A percentile compares a stretch with the other conserved stretches of the same genome.
phyloP scores from a whole-genome alignment of 257 asterid genomes.

The Catharanthus roseus region DNA sequence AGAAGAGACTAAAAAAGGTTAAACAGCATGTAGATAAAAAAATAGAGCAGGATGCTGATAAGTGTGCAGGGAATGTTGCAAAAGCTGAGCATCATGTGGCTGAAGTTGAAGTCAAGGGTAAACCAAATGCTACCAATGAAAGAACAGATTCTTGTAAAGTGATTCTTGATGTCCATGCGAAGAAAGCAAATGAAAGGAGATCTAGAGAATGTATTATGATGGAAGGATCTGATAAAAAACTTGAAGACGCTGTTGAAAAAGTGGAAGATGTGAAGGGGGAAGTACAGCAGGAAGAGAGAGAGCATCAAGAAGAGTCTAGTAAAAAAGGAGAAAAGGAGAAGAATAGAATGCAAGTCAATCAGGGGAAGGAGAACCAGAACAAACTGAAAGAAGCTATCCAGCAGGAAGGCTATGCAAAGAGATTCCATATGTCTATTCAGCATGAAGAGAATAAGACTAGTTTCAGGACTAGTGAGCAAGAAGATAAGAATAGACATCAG shows the following conservation, averaged over 20 bases:
- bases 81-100: constrained; percentile 26
- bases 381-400: constrained; percentile 22
- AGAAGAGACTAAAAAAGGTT: constrained; percentile 21
- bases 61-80: constrained; percentile 23
- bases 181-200: constrained; percentile 26
- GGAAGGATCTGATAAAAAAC: constrained; percentile 33
- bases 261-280: constrained; percentile 25
- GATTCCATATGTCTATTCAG: constrained; percentile 16
- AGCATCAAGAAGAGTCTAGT: constrained; percentile 28
- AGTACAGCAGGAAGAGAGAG: constrained; percentile 30
- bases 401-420: constrained; percentile 21
- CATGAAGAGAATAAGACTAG: constrained; percentile 23
- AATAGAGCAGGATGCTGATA: constrained; percentile 16
- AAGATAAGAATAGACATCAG: constrained; percentile 21
- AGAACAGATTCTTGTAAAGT: constrained; percentile 26
- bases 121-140: constrained; percentile 19
- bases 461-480: constrained; percentile 26
- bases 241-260: constrained; percentile 24
- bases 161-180: constrained; percentile 23
- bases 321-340: constrained; percentile 20
- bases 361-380: constrained; percentile 19
- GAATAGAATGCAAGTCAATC: constrained; percentile 15
- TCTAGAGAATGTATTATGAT: constrained; percentile 17
- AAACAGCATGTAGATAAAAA: constrained; percentile 9
- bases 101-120: constrained; percentile 24